These are phyloP conservation scores for Cytospora mali DNA, from an alignment of 2,329 filamentous ascomycete species.

Conservation along the genomic window DNA sequence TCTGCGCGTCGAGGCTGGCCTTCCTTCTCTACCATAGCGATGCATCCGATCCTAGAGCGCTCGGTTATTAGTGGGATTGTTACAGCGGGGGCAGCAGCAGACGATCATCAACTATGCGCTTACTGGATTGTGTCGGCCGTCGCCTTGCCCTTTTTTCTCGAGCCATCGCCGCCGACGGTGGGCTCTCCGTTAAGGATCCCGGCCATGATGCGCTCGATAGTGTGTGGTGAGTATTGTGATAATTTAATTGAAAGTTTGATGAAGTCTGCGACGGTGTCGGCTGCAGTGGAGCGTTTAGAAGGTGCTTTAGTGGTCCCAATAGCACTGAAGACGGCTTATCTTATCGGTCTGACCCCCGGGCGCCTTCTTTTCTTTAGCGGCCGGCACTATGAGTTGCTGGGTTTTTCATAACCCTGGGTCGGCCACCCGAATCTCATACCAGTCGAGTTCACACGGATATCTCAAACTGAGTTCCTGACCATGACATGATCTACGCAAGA, in stretches of 20 bases:
- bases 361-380: not conserved
- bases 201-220: slow-evolving; percentile 53
- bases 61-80: slow-evolving; percentile 12
- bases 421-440: not conserved
- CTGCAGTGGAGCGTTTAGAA: slow-evolving; percentile 8
- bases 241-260: not conserved
- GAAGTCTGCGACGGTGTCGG: slow-evolving; percentile 6
- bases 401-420: not conserved
- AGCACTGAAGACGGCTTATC: not conserved
- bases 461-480: not conserved
- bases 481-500: not conserved
- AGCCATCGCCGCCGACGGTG: slow-evolving; percentile 58
- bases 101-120: slow-evolving; percentile 36
- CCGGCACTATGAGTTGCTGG: slow-evolving; percentile 4
- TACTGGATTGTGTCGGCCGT: slow-evolving; percentile 83
- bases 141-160: slow-evolving; percentile 74
- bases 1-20: slow-evolving; percentile 89
- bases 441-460: not conserved
- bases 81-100: not conserved
- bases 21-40: slow-evolving; percentile 68
- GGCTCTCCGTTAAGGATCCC: slow-evolving; percentile 53
- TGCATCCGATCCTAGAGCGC: slow-evolving; percentile 53
- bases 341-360: not conserved
- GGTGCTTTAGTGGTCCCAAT: not conserved
- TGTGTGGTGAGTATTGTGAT: slow-evolving; percentile 29